Conservation (phyloP, 2,329 filamentous ascomycete species). For the Hyphodiscus sp. region DNA sequence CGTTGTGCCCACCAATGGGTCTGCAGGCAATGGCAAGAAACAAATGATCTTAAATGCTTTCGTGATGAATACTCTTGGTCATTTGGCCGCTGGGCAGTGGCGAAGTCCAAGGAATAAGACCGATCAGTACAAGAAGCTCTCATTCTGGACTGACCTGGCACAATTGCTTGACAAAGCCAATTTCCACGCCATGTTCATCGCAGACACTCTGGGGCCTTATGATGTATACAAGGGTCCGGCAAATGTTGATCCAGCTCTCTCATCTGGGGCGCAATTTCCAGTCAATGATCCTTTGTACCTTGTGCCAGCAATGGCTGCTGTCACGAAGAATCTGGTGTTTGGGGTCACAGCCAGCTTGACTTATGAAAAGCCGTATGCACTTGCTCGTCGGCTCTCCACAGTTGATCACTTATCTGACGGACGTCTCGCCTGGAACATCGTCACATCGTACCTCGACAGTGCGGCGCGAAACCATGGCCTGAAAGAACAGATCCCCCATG, state of each 20-base stretch:
- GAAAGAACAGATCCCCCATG: conserved; percentile 51
- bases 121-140: conserved; percentile 51
- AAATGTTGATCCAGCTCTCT: conserved; percentile 47
- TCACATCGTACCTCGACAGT: conserved; percentile 53
- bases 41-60: conserved; percentile 42
- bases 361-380: conserved; percentile 62
- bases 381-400: conserved; percentile 57
- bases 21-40: conserved; percentile 22
- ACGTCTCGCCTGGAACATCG: conserved; percentile 43
- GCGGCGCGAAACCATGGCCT: conserved; percentile 56
- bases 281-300: conserved; percentile 59
- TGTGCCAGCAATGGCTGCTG: conserved; percentile 61
- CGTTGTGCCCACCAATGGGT: too few species aligned
- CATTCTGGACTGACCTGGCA: conserved; percentile 55
- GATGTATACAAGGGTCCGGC: conserved; percentile 53
- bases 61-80: conserved; percentile 43
- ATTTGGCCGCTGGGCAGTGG: conserved; percentile 49
- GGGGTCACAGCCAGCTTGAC: conserved; percentile 60
- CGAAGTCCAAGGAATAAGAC: conserved; percentile 58
- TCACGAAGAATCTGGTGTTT: conserved; percentile 56
- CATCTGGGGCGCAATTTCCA: conserved; percentile 60
- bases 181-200: conserved; percentile 60
- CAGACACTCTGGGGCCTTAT: conserved; percentile 57
- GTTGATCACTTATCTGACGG: conserved; percentile 60
- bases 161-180: conserved; percentile 52